phyloP scores from a whole-genome alignment of 2,329 filamentous ascomycete species.

The Colletotrichum lupini region DNA sequence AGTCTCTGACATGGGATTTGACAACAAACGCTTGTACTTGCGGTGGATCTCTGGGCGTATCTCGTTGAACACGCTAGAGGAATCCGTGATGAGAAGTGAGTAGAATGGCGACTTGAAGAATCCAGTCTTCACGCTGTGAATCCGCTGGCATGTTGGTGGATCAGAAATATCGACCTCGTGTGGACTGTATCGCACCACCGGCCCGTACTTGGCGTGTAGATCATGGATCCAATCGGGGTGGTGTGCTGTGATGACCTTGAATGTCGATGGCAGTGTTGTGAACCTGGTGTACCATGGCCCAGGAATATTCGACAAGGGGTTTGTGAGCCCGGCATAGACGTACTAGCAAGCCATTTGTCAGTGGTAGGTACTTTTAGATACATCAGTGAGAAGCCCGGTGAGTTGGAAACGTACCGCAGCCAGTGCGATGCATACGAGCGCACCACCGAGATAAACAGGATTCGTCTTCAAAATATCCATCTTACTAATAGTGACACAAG shows the following conservation, averaged over 20 bases:
- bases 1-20: constrained; percentile 51
- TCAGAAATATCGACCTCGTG: constrained; percentile 37
- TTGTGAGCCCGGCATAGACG: constrained; percentile 17
- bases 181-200: constrained; percentile 23
- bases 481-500: not conserved
- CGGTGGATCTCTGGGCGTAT: constrained; percentile 39
- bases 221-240: constrained; percentile 26
- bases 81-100: constrained; percentile 28
- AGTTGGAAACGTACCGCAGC: not conserved
- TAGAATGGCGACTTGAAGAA: constrained; percentile 28
- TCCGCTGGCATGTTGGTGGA: constrained; percentile 39
- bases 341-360: constrained; percentile 1
- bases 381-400: fast-evolving
- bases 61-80: constrained; percentile 26
- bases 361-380: no score
- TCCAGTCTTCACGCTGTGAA: constrained; percentile 40
- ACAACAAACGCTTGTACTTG: constrained; percentile 53
- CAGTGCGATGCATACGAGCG: not conserved
- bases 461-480: constrained; percentile 22
- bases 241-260: not conserved
- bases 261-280: constrained; percentile 14
- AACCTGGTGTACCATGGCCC: constrained; percentile 29
- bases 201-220: constrained; percentile 26
- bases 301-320: constrained; percentile 13
- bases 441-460: constrained; percentile 7